A percentile compares a stretch with the other conserved stretches of the same genome.
phyloP scores from a whole-genome alignment of 768 basidiomycete genomes.

The Punctularia strigosozonata region DNA sequence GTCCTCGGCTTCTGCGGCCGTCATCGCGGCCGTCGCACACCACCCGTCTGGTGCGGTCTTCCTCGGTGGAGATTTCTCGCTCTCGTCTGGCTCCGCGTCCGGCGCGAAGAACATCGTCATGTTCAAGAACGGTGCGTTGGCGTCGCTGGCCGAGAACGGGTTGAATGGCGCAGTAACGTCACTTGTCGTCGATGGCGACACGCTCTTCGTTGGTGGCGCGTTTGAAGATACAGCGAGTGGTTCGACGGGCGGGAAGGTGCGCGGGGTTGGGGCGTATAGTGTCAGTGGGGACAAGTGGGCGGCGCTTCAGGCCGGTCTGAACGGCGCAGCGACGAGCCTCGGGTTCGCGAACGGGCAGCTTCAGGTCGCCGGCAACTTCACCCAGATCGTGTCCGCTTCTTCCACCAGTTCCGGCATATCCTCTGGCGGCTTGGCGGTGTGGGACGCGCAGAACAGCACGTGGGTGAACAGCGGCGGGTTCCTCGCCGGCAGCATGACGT shows the following conservation, averaged over 20 bases:
- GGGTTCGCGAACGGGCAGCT: slow-evolving; percentile 36
- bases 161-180: slow-evolving; percentile 72
- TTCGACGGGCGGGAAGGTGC: slow-evolving; percentile 39
- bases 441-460: slow-evolving; percentile 42
- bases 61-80: slow-evolving; percentile 67
- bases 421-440: slow-evolving; percentile 61
- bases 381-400: slow-evolving; percentile 25
- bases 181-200: slow-evolving; percentile 47
- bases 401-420: slow-evolving; percentile 23
- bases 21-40: slow-evolving; percentile 46
- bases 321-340: slow-evolving; percentile 64
- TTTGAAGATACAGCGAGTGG: slow-evolving; percentile 60
- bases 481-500: slow-evolving; percentile 55
- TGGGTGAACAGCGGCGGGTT: slow-evolving; percentile 77
- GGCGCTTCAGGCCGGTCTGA: slow-evolving; percentile 58
- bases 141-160: slow-evolving; percentile 48
- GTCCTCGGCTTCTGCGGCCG: slow-evolving; percentile 22
- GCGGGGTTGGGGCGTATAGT: slow-evolving; percentile 63
- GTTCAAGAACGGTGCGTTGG: slow-evolving; percentile 48
- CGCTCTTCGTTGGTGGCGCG: slow-evolving; percentile 77
- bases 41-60: slow-evolving; percentile 57
- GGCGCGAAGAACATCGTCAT: slow-evolving; percentile 61
- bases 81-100: slow-evolving; percentile 42
- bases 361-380: slow-evolving; percentile 70
- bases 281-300: slow-evolving; percentile 54